Evolutionary conservation across 805 yeast genomes (phyloP).

Genomic region (Candida sanyiensis): DNA sequence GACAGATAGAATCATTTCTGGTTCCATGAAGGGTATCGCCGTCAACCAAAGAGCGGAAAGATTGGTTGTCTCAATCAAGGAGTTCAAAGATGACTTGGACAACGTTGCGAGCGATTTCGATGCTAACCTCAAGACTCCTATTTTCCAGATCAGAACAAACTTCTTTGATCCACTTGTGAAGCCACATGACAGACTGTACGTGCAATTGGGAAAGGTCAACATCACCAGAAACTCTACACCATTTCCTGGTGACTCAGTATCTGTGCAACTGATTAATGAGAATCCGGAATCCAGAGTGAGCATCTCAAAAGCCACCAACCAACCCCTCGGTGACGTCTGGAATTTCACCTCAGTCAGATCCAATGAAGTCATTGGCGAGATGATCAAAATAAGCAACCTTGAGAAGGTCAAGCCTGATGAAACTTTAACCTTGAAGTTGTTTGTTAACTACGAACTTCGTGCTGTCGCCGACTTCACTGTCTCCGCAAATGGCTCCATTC

Average conservation of each 20-base stretch:
- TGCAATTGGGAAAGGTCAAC: conserved; percentile 48
- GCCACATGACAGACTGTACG: conserved; percentile 53
- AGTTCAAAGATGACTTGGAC: conserved; percentile 46
- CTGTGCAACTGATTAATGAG: conserved; percentile 47
- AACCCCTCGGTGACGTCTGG: conserved; percentile 48
- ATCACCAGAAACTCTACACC: conserved; percentile 25
- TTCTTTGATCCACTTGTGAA: conserved; percentile 59
- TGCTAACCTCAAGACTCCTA: conserved; percentile 41
- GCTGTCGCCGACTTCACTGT: conserved; percentile 54
- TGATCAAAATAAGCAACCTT: conserved; percentile 57
- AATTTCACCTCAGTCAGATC: conserved; percentile 67
- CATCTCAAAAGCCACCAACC: conserved; percentile 68
- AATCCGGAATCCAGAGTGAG: conserved; percentile 45
- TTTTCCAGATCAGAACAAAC: conserved; percentile 59
- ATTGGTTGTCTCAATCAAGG: conserved; percentile 66
- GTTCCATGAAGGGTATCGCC: conserved; percentile 72
- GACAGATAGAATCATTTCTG: conserved; percentile 69
- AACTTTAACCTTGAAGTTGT: conserved; percentile 48
- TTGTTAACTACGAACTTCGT: conserved; percentile 53
- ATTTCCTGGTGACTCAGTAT: conserved; percentile 26
- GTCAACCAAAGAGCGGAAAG: conserved; percentile 76
- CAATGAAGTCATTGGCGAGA: conserved; percentile 68
- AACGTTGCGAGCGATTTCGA: conserved; percentile 30
- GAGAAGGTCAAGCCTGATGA: conserved; percentile 46
- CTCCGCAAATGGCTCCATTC: conserved; percentile 40